Base-by-base conservation (phyloP, 495 filamentous ascomycete genomes). In the Acidiella bohemica region DNA sequence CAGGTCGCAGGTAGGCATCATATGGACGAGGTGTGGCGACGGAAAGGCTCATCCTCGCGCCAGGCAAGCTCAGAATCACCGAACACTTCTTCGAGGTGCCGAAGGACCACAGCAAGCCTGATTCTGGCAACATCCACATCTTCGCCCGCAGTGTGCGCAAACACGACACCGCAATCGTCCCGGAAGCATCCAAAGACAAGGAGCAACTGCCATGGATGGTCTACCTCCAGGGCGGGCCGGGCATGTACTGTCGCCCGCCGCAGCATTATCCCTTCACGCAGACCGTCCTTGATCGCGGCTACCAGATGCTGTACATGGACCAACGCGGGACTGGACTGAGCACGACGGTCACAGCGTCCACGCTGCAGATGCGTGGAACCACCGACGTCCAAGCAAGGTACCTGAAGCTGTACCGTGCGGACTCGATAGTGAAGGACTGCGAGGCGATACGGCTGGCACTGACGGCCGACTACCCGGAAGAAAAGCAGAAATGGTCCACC, bases 11-110 rank as follows among this genome's bases (percentile, higher is more conserved):
- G 59, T 60, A 28, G 36, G 3, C 19, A 5, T 30, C 23, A 30
- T 10, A 36, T 17, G 16, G 9, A 31, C 4, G 27, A 12, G 35
- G 33, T 38, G 18, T 29, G 16, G 20, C 20, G 39, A 20, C 42
- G 29, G 17, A 28, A n/a, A 37, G 2, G 7, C 35, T n/a, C 25
- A 27, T 27, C 7, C 25, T 27, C 5, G 13, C 26, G 19, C 8
- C 20, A 19, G n/a, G 4, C 18, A 81, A 77, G 54, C 63, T 93
- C 7, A 70, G 70, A 31, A 70, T 92, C 32, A 77, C 75, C 1
- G 85, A 93, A 56, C 67, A 84, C 40, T 80, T 84, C 64, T 93
- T 93, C 54, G 74, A 84, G 50, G 84, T 93, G 8, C 84, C 85
- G 24, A 62, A 75, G 36, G 80, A 90, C 57, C 76, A 92, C 57